phyloP scores from a whole-genome alignment of 345 rosid genomes.

The Cardamine resedifolia region DNA sequence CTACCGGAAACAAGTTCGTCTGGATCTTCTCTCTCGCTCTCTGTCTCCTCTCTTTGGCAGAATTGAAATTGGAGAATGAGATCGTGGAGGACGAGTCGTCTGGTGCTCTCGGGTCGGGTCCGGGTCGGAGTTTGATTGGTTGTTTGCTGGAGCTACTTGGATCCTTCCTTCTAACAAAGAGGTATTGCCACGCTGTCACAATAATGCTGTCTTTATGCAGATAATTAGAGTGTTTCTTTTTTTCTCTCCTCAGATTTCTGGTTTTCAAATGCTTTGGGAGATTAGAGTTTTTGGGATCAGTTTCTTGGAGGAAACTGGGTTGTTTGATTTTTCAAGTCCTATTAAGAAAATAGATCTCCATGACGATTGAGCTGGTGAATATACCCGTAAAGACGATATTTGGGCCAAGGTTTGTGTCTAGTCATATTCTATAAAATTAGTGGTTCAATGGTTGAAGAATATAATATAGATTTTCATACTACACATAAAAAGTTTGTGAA shows the following conservation, averaged over 20 bases:
- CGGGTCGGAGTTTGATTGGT: slow-evolving; percentile 7
- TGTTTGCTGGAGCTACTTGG: slow-evolving; percentile 17
- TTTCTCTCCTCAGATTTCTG: no score
- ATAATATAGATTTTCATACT: no score
- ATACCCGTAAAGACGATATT: no score
- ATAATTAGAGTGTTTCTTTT: no score
- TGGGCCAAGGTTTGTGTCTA: no score
- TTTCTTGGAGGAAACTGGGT: no score
- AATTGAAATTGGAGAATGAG: slow-evolving; percentile 29
- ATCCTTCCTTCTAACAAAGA: slow-evolving; percentile 11
- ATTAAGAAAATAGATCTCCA: no score
- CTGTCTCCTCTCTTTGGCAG: slow-evolving; percentile 7
- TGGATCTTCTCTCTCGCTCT: slow-evolving; percentile 37
- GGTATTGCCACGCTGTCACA: slow-evolving; percentile 15
- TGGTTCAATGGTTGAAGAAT: neutral
- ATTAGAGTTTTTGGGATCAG: no score
- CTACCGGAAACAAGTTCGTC: slow-evolving; percentile 8
- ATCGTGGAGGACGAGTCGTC: slow-evolving; percentile 40
- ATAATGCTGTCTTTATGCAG: neutral
- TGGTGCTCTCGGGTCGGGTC: slow-evolving; percentile 32
- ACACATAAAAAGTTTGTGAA: neutral
- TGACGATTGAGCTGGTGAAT: no score
- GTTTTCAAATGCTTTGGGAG: neutral
- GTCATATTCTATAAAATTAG: neutral
- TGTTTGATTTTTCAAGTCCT: no score